These are phyloP conservation scores for Phyllosticta citrichinensis DNA, from an alignment of 2,329 filamentous ascomycete species.

Conservation along the genomic window DNA sequence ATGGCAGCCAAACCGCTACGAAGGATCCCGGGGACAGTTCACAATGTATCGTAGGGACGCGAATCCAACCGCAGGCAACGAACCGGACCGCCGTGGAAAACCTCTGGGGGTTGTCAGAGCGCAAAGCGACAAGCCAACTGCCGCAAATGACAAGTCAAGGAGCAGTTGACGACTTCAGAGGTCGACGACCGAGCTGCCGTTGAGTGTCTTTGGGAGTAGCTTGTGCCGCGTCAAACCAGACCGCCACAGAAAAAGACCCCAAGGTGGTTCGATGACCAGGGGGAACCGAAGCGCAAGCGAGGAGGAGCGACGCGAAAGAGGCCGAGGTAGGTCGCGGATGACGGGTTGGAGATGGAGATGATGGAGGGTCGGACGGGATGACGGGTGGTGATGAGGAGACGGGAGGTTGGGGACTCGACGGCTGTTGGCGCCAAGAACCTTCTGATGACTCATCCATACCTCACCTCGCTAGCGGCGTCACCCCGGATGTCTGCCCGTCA, in stretches of 20 bases:
- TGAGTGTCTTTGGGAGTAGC: neutral
- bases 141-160: neutral
- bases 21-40: neutral
- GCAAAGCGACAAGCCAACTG: neutral
- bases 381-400: neutral
- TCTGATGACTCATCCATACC: too few species aligned
- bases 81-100: conserved; percentile 2
- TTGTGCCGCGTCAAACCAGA: neutral
- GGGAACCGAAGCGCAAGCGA: neutral
- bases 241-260: neutral
- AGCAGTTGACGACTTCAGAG: neutral
- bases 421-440: too few species aligned
- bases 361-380: neutral
- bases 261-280: neutral
- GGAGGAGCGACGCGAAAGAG: neutral
- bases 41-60: neutral
- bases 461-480: too few species aligned
- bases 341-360: neutral
- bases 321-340: neutral
- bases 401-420: too few species aligned
- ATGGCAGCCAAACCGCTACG: conserved; percentile 1
- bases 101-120: neutral
- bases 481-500: too few species aligned
- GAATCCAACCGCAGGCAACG: neutral
- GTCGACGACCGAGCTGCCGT: neutral